These are phyloP conservation scores for Calocera cornea DNA, from an alignment of 768 basidiomycete species.

Conservation along the genomic window DNA sequence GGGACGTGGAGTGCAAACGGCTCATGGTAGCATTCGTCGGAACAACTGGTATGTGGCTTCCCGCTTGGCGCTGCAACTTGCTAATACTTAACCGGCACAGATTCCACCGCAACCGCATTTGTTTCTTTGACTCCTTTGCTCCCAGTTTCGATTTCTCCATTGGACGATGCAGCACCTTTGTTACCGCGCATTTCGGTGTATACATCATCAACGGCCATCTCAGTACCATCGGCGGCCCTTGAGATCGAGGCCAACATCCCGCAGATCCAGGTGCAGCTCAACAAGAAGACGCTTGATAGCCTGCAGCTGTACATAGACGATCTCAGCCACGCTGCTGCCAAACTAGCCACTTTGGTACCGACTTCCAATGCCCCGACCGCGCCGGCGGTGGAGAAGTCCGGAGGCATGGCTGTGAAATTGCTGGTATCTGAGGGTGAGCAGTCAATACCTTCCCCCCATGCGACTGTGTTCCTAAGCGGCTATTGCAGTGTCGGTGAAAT, in stretches of 20 bases:
- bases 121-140: background rate
- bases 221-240: background rate
- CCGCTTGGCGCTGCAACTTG: background rate
- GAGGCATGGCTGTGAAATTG: background rate
- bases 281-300: conserved; percentile 56
- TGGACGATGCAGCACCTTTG: background rate
- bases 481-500: conserved; percentile 28
- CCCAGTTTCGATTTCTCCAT: background rate
- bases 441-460: background rate
- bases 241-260: conserved; percentile 36
- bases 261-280: conserved; percentile 37
- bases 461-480: background rate
- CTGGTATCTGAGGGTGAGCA: background rate
- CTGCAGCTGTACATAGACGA: conserved; percentile 87
- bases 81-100: background rate
- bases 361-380: conserved; percentile 18
- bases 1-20: background rate
- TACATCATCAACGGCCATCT: background rate
- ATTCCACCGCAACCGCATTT: background rate
- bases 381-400: conserved; percentile 16
- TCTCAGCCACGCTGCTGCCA: conserved; percentile 36
- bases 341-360: background rate
- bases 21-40: background rate
- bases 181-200: background rate
- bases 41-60: background rate